Evolutionary conservation across 805 yeast genomes (phyloP).

Genomic region (Barnettozyma wickerhamii): DNA sequence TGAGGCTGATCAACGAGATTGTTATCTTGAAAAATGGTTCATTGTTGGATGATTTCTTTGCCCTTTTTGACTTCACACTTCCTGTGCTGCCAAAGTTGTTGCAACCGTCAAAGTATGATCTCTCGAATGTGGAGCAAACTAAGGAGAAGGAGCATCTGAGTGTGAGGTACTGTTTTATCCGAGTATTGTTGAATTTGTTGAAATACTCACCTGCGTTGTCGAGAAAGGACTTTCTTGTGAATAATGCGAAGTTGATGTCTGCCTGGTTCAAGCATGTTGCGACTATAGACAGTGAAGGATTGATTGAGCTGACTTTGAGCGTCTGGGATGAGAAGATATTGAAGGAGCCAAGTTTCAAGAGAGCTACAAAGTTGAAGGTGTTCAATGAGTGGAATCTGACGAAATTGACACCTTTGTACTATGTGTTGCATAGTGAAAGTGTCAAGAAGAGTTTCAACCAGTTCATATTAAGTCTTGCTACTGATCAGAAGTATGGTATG

Average conservation of each 20-base stretch:
- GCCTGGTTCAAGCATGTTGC: constrained; percentile 63
- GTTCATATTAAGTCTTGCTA: constrained; percentile 45
- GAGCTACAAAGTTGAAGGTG: constrained; percentile 66
- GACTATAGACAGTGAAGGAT: constrained; percentile 46
- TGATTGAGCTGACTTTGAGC: constrained; percentile 37
- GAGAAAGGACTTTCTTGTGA: constrained; percentile 60
- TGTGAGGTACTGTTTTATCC: constrained; percentile 56
- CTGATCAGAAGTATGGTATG: constrained; percentile 46
- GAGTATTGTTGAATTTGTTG: constrained; percentile 56
- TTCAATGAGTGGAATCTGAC: constrained; percentile 73
- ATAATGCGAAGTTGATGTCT: constrained; percentile 53
- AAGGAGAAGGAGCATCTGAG: constrained; percentile 35
- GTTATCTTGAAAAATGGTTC: constrained; percentile 45
- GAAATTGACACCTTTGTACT: constrained; percentile 51
- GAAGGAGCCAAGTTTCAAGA: constrained; percentile 56
- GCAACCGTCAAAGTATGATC: constrained; percentile 46
- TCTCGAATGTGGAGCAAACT: constrained; percentile 31
- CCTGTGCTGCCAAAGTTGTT: constrained; percentile 59
- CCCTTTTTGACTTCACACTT: constrained; percentile 63
- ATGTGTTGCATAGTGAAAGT: constrained; percentile 28
- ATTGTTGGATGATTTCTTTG: constrained; percentile 52
- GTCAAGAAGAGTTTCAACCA: constrained; percentile 37
- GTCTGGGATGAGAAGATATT: constrained; percentile 50
- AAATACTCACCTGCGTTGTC: constrained; percentile 45
- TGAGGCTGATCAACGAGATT: constrained; percentile 52